Base-by-base conservation (phyloP, 106 monocot genomes). In the Agapanthus africanus region DNA sequence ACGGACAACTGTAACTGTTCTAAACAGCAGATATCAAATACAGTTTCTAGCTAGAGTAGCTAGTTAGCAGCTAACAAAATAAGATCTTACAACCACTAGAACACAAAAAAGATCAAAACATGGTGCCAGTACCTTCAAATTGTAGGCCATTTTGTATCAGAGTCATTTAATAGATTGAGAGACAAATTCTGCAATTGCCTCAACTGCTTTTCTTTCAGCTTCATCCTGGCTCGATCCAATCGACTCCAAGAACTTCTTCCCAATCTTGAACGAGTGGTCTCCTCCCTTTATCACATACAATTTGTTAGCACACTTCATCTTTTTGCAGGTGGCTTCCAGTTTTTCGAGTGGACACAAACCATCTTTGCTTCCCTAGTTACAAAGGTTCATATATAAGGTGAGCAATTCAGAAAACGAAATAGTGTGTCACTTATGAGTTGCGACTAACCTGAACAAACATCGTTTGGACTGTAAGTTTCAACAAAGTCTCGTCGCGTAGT, bases 311-410 rank as follows among this genome's bases (percentile, higher is more conserved):
- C 84, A 78, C 61, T 76, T 86, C 95, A 95, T 95, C 63, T 91
- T 91, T 76, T 91, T 82, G 22, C 60, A 65, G 6, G 79, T 82
- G 41, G 71, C 44, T 71, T 77, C 81, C 19, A 95, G 83, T 68
- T 82, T 95, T 35, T 82, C 80, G 54, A 84, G 39, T 28, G 91
- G 91, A 40, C 94, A 95, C 38, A 95, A 70, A 6, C 73, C 44
- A 75, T 95, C 91, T 70, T 87, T 95, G 69, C 86, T 88, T 28
- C 91, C 91, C 95, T 95, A n/a, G n/a, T n/a, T n/a, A n/a, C n/a
- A n/a, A n/a, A n/a, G n/a, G n/a, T n/a, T n/a, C n/a, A n/a, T n/a
- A n/a, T n/a, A n/a, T n/a, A n/a, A n/a, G n/a, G n/a, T n/a, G n/a
- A n/a, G n/a, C n/a, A n/a, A n/a, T n/a, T n/a, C n/a, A n/a, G n/a